These are phyloP conservation scores for Malassezia brasiliensis DNA, from an alignment of 1,284 basidiomycete genomes.

Conservation along the genomic window DNA sequence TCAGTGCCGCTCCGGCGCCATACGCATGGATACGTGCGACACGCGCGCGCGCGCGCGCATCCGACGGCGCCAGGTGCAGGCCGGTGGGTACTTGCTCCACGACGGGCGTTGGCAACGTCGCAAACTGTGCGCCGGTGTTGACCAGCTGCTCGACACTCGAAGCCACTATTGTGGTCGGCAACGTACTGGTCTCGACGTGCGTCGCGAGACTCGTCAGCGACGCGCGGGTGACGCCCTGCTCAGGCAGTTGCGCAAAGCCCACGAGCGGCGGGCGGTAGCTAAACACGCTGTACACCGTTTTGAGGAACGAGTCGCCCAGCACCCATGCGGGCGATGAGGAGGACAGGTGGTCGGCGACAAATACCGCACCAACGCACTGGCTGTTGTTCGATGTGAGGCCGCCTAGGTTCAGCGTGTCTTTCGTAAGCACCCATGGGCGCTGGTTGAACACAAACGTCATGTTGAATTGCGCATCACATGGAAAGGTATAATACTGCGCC, in stretches of 20 bases:
- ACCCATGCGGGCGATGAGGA: slow-evolving; percentile 29
- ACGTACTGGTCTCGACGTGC: not conserved
- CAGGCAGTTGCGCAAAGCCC: slow-evolving; percentile 30
- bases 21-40: too few species aligned
- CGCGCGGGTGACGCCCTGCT: slow-evolving; percentile 5
- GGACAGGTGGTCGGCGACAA: not conserved
- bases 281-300: slow-evolving; percentile 36
- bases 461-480: slow-evolving; percentile 22
- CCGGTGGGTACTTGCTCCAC: too few species aligned
- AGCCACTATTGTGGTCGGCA: too few species aligned
- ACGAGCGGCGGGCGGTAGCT: slow-evolving; percentile 14
- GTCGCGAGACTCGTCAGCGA: slow-evolving; percentile 4
- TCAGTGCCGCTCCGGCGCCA: too few species aligned
- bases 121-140: too few species aligned
- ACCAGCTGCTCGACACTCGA: too few species aligned
- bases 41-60: too few species aligned
- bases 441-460: slow-evolving; percentile 31
- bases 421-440: slow-evolving; percentile 25
- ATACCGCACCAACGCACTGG: slow-evolving; percentile 37
- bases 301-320: slow-evolving; percentile 37
- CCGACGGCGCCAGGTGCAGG: too few species aligned
- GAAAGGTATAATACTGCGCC: slow-evolving; percentile 35
- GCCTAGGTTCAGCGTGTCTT: slow-evolving; percentile 17
- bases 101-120: too few species aligned
- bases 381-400: not conserved